Conservation (phyloP, 169 alveolate genomes). For the Plasmodium gonderi region DNA sequence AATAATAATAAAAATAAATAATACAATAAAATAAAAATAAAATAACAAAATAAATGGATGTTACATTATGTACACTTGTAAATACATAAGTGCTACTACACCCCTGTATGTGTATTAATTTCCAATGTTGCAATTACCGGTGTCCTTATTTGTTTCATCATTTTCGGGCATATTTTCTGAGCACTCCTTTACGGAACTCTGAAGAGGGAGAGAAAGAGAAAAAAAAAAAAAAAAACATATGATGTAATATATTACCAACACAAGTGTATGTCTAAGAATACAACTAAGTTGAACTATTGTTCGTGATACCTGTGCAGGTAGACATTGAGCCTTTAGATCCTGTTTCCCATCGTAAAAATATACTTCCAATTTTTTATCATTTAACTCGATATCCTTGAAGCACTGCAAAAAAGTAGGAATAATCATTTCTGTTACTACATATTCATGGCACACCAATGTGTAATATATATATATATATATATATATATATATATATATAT, state of each 20-base stretch:
- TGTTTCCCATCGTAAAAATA: conserved; percentile 90
- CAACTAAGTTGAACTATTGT: background rate
- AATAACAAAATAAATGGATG: background rate
- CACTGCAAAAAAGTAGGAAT: conserved; percentile 77
- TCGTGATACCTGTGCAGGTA: conserved; percentile 74
- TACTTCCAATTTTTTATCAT: conserved; percentile 86
- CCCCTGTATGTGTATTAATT: background rate
- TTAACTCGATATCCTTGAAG: conserved; percentile 84
- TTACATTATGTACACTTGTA: background rate
- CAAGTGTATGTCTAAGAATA: background rate
- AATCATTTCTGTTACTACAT: background rate
- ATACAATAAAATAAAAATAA: no score
- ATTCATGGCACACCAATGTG: background rate
- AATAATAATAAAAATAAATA: no score
- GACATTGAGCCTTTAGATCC: conserved; percentile 86
- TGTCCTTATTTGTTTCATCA: background rate
- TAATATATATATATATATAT: background rate
- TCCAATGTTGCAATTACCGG: conserved; percentile 7
- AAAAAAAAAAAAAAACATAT: background rate
- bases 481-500: background rate
- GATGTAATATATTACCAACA: background rate
- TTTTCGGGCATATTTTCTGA: conserved; percentile 8
- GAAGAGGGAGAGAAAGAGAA: background rate
- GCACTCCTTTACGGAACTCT: background rate
- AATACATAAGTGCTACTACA: background rate